Base-by-base conservation (phyloP, 345 rosid genomes). In the Brassica napus region DNA sequence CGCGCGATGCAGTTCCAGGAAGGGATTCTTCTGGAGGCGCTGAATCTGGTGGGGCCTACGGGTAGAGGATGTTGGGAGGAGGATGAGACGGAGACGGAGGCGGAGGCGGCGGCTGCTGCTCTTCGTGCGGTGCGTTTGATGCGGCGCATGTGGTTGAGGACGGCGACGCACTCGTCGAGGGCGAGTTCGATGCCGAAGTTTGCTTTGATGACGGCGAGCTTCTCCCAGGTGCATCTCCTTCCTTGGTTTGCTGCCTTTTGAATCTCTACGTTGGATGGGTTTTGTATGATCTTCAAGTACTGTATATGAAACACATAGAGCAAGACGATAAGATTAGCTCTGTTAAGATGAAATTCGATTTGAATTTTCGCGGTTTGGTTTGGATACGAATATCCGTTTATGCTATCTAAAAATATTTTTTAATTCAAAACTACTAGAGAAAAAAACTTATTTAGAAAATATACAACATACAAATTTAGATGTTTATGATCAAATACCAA, bases 161-260 rank as follows among this genome's bases (percentile, higher is more conserved):
- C 87, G 9, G 92, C 81, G 26, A 95, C 99, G 75, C 94, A 93
- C 68, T 95, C 99, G 70, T 95, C 98, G 7, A 95, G 97, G 4
- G 89, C 93, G 39, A 93, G 90, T 85, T 95, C 98, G 65, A 93
- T 95, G 4, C 94, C 97, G 61, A 94, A 95, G 82, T 95, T 93
- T 55, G 96, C 99, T 88, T 95, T 95, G 60, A 93, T 91, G n/a
- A 94, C 98, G 1, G 99, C 89, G 24, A 95, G 97, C 87, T 95
- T 95, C 88, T 95, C 99, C 98, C 99, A 93, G 59, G 99, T 95
- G 76, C 99, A 88, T 83, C 99, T 88, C 68, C 98, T 90, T 73
- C 98, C 99, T 82, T 95, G 99, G 81, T 87, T 92, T 73, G 89
- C 81, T 0, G 97, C 97, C 72, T 92, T 92, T 65, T 92, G 92